phyloP scores from a whole-genome alignment of 2,329 filamentous ascomycete genomes.

The Podosphaera aphanis region DNA sequence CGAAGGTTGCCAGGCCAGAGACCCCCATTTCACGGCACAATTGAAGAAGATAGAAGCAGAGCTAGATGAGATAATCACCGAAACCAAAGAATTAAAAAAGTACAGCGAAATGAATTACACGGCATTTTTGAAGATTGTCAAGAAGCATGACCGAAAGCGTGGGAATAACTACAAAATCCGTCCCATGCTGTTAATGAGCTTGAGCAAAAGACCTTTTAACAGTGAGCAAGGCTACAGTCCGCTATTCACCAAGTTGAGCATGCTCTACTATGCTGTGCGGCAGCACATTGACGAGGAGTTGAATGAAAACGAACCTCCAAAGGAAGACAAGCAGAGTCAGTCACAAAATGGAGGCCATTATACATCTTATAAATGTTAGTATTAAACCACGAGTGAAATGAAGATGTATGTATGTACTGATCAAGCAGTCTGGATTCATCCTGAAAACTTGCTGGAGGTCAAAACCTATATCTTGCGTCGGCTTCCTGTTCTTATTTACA shows the following conservation, averaged over 20 bases:
- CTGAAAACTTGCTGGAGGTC: slow-evolving; percentile 85
- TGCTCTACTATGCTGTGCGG: slow-evolving; percentile 87
- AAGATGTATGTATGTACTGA: slow-evolving; percentile 13
- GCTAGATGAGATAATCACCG: slow-evolving; percentile 69
- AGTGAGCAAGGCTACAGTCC: slow-evolving; percentile 75
- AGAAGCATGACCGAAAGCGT: slow-evolving; percentile 93
- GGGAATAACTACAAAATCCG: slow-evolving; percentile 70
- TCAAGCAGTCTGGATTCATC: slow-evolving; percentile 65
- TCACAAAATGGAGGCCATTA: slow-evolving; percentile 48
- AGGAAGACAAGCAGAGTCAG: slow-evolving; percentile 23
- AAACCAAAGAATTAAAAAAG: slow-evolving; percentile 80
- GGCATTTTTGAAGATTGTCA: slow-evolving; percentile 90
- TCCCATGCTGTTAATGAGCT: slow-evolving; percentile 71
- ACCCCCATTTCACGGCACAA: slow-evolving; percentile 24
- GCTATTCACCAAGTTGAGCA: slow-evolving; percentile 68
- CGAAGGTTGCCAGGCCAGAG: slow-evolving; percentile 29
- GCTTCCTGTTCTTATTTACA: slow-evolving; percentile 80
- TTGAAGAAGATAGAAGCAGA: slow-evolving; percentile 54
- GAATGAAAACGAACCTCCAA: slow-evolving; percentile 18
- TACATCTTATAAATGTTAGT: slow-evolving; percentile 64
- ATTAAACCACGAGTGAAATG: background rate
- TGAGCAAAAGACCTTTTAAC: slow-evolving; percentile 82
- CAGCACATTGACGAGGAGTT: slow-evolving; percentile 46
- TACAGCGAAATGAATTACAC: slow-evolving; percentile 96
- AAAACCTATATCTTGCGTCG: slow-evolving; percentile 87